These are phyloP conservation scores for Xylariaceae sp. DNA, from an alignment of 2,329 filamentous ascomycete species.

Conservation along the genomic window DNA sequence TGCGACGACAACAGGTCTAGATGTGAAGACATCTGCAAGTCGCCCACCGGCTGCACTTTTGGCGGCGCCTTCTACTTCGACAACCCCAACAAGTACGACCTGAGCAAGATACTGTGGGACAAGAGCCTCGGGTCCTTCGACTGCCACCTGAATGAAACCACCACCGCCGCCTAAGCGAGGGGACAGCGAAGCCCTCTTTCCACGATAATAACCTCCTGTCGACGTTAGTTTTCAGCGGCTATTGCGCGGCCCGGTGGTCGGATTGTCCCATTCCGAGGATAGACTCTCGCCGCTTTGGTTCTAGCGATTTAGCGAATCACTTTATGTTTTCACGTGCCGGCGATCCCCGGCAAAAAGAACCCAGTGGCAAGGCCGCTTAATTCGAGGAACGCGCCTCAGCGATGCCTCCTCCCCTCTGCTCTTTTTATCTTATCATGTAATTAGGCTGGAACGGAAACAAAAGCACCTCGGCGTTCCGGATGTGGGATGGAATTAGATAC, in stretches of 20 bases:
- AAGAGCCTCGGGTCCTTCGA: constrained; percentile 37
- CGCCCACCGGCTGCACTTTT: constrained; percentile 50
- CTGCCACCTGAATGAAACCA: constrained; percentile 32
- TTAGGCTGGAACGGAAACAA: background rate
- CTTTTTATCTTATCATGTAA: too few species aligned
- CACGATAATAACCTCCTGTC: background rate
- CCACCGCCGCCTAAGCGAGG: background rate
- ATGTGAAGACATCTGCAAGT: constrained; percentile 45
- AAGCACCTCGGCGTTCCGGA: constrained; percentile 6
- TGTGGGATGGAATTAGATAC: constrained; percentile 8
- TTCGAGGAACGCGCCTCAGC: background rate
- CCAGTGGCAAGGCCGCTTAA: background rate
- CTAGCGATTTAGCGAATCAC: background rate
- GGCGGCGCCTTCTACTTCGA: constrained; percentile 46
- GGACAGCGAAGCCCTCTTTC: background rate
- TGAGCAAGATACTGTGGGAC: constrained; percentile 45
- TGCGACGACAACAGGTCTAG: constrained; percentile 31
- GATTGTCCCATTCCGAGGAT: too few species aligned
- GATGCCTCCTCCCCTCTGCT: background rate
- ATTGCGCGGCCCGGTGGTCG: background rate
- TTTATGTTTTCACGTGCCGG: background rate
- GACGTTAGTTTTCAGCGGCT: background rate
- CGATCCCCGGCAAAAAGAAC: too few species aligned
- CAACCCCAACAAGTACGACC: constrained; percentile 45
- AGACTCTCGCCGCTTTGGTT: background rate